phyloP scores from a whole-genome alignment of 352 stramenopile species.

The Globisporangium barbulae region DNA sequence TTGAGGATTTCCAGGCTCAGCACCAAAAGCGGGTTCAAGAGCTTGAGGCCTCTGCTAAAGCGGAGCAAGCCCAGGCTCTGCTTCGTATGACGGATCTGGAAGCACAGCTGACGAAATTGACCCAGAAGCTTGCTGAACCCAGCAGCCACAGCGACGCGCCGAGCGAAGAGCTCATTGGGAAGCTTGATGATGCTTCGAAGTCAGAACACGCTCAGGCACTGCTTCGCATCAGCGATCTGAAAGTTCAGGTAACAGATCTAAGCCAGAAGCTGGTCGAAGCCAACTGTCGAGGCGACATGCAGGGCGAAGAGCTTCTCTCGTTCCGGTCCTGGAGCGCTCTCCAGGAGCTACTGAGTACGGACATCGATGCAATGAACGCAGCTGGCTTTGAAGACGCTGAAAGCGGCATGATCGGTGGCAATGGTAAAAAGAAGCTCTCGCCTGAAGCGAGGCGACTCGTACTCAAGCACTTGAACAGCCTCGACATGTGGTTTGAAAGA shows the following conservation, averaged over 20 bases:
- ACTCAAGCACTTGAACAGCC: slow-evolving; percentile 39
- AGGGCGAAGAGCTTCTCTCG: slow-evolving; percentile 13
- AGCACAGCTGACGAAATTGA: background rate
- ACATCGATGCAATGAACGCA: background rate
- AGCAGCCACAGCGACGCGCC: slow-evolving; percentile 6
- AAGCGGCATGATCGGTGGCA: background rate
- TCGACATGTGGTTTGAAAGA: slow-evolving; percentile 51
- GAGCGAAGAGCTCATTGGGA: background rate
- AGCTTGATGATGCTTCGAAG: background rate
- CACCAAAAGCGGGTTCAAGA: background rate
- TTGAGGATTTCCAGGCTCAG: background rate
- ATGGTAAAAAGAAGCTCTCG: slow-evolving; percentile 8
- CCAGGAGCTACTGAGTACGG: background rate
- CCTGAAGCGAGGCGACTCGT: slow-evolving; percentile 23
- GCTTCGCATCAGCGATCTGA: background rate
- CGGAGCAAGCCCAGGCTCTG: background rate
- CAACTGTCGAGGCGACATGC: slow-evolving; percentile 11
- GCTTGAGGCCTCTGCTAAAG: background rate
- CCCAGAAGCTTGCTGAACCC: background rate
- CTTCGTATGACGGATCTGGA: background rate
- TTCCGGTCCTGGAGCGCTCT: slow-evolving; percentile 7
- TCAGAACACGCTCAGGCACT: background rate
- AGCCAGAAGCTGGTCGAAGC: background rate
- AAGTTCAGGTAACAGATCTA: background rate
- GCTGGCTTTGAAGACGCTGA: background rate